Conservation (phyloP, 164 flowering plant species). For the Umbilicus rupestris region DNA sequence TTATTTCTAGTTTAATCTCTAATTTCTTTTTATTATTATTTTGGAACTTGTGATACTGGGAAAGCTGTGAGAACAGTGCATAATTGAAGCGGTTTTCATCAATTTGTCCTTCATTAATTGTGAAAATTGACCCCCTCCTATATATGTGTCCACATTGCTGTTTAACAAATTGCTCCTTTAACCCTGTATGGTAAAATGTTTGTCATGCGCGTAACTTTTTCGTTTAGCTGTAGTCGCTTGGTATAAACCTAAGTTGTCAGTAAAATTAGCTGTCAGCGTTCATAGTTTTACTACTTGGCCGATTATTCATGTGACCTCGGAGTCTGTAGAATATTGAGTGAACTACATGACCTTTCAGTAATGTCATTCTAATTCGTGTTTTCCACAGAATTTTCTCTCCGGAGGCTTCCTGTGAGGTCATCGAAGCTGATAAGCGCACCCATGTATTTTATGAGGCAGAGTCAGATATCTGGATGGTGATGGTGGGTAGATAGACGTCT, state of each 20-base stretch:
- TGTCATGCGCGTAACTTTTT: no score
- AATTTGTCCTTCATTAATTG: no score
- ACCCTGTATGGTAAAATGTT: no score
- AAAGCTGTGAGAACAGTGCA: background rate
- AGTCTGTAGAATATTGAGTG: background rate
- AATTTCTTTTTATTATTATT: no score
- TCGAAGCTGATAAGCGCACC: constrained; percentile 87
- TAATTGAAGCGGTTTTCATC: background rate
- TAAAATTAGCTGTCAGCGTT: no score
- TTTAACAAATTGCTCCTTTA: no score
- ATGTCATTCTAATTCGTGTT: background rate
- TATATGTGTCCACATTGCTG: no score
- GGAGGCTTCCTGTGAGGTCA: constrained; percentile 89
- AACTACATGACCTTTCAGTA: background rate
- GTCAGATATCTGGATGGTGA: constrained; percentile 96
- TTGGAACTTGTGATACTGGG: background rate
- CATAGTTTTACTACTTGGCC: no score
- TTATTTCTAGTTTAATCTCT: background rate
- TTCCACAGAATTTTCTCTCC: constrained; percentile 85
- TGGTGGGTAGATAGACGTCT: constrained; percentile 38
- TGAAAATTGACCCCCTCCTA: no score
- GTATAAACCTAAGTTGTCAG: no score
- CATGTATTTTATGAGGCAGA: constrained; percentile 88
- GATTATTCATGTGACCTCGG: no score
- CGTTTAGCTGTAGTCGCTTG: no score